These are phyloP conservation scores for Solanum hybrid DNA, from an alignment of 305 asterid species.

Conservation along the genomic window DNA sequence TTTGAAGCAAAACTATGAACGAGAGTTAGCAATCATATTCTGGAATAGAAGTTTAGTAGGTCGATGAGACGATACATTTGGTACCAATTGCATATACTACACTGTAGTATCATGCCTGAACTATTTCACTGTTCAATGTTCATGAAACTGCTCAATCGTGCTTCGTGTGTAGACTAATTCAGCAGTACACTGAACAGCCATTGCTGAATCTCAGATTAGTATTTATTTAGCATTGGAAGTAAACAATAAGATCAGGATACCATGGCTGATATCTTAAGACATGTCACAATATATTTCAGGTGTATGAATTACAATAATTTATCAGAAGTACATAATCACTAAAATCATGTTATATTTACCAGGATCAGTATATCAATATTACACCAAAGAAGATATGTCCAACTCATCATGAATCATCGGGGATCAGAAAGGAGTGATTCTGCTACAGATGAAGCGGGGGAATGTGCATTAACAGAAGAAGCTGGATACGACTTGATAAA, in stretches of 20 bases:
- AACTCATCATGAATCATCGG: conserved; percentile 11
- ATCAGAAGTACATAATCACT: not conserved
- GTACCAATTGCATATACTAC: not conserved
- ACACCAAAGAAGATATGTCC: not conserved
- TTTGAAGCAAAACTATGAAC: not conserved
- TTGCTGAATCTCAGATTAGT: not conserved
- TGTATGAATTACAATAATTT: not conserved
- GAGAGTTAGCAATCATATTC: not conserved
- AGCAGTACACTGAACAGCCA: not conserved
- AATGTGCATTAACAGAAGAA: conserved; percentile 20
- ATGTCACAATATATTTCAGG: not conserved
- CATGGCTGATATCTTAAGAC: not conserved
- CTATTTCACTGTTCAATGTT: not conserved
- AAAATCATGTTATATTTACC: not conserved
- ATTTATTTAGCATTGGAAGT: not conserved
- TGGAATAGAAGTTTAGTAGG: not conserved
- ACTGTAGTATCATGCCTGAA: not conserved
- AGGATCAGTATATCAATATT: not conserved
- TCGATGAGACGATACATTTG: not conserved
- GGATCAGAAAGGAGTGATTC: conserved; percentile 36
- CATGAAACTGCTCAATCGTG: not conserved
- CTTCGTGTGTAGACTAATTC: not conserved
- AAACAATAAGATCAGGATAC: not conserved
- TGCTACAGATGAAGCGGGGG: conserved; percentile 18
- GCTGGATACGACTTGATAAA: conserved; percentile 18